Base-by-base conservation (phyloP, 2,329 filamentous ascomycete species). In the Ilyonectria robusta region DNA sequence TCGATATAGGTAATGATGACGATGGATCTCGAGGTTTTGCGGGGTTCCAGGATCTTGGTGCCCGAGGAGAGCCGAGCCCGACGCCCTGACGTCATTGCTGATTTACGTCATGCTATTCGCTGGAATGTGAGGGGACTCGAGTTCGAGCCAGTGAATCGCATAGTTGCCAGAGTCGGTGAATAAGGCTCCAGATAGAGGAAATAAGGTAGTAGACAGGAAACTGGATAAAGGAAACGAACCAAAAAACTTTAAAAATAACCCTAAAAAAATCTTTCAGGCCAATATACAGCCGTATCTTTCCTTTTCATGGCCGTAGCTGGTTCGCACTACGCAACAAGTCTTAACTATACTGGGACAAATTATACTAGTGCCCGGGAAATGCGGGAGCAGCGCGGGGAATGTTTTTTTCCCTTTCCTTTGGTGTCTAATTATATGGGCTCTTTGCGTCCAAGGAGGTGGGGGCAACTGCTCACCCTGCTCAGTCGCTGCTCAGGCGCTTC, bases 11-110 rank as follows among this genome's bases (percentile, higher is more conserved):
- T 53, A 47, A 55, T 35, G 58, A 66, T 50, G 64, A 67, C n/a
- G 59, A 63, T 61, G 53, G 51, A 55, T 48, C 31, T 67, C 51
- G 56, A 37, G 21, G 55, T 58, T 23, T 59, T 69, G 67, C 65
- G 67, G 67, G 66, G 67, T 64, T 67, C 46, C 47, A 47, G 21
- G 33, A 42, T 51, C 21, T 42, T 54, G 64, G 54, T 58, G 46
- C 48, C 46, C 42, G 56, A 65, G 46, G 53, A 42, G 48, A 33
- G 42, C 47, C 26, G 29, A 65, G 46, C 59, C 44, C 15, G 50
- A 66, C n/a, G 21, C 31, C 37, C 33, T 67, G 65, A 69, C 67
- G 67, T 69, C 67, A 67, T 65, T 62, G 51, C 21, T n/a, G 42
- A 46, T 33, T 59, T 35, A 66, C 26, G 46, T 51, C 23, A 51